Percentiles rank a stretch among this genome's conserved stretches.
These are phyloP conservation scores for Penicillium desertorum DNA, from an alignment of 495 filamentous ascomycete species.

Conservation along the genomic window DNA sequence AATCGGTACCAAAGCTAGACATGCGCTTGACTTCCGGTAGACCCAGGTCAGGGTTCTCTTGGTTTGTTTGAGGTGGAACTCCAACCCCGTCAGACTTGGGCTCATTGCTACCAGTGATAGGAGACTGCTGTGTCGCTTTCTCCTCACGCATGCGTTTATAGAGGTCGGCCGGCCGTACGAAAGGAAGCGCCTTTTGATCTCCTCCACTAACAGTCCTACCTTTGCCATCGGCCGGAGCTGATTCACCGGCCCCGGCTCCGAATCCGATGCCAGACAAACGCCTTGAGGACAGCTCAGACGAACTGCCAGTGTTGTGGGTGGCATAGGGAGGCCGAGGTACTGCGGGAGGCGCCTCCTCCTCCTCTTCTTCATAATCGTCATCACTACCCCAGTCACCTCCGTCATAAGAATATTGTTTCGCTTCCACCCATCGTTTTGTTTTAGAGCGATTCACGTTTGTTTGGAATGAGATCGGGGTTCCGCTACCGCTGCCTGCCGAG, in stretches of 20 bases:
- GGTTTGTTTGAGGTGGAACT: slow-evolving; percentile 6
- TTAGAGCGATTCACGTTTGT: slow-evolving; percentile 88
- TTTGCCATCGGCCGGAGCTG: slow-evolving; percentile 19
- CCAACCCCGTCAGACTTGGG: neutral
- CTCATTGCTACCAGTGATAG: slow-evolving; percentile 1
- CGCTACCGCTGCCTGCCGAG: slow-evolving; percentile 28
- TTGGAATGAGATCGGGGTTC: slow-evolving; percentile 58
- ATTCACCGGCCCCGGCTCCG: slow-evolving; percentile 19
- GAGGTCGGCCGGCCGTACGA: slow-evolving; percentile 76
- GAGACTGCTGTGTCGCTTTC: slow-evolving; percentile 53
- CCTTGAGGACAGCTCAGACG: slow-evolving; percentile 27
- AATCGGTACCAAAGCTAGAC: slow-evolving; percentile 60
- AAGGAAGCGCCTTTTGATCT: slow-evolving; percentile 54
- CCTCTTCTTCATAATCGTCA: slow-evolving; percentile 71
- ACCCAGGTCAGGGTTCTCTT: slow-evolving; percentile 23
- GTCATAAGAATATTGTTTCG: slow-evolving; percentile 83
- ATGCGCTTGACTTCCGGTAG: slow-evolving; percentile 65
- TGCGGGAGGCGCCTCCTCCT: slow-evolving; percentile 48
- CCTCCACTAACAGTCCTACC: slow-evolving; percentile 29
- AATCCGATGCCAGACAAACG: slow-evolving; percentile 21
- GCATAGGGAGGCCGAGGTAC: slow-evolving; percentile 40
- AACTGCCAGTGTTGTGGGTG: slow-evolving; percentile 38
- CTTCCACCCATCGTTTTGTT: slow-evolving; percentile 93
- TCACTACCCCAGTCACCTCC: slow-evolving; percentile 93
- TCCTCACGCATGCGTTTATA: slow-evolving; percentile 74